Base-by-base conservation (phyloP, 257 asterid species). In the Gardenia jasminoides region DNA sequence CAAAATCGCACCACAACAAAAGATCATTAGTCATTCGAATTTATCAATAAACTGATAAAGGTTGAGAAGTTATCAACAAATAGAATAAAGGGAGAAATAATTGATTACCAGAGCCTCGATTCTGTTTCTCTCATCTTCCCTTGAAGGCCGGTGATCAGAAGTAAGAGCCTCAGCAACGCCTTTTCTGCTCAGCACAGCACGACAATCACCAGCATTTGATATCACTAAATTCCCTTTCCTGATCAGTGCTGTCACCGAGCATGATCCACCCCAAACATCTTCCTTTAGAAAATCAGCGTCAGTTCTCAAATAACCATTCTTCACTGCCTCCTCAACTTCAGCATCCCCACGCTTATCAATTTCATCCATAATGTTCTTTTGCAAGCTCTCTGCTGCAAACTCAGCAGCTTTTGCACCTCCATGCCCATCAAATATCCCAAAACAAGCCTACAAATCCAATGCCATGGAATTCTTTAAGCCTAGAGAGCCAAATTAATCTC, bases 151-250 rank as follows among this genome's bases (percentile, higher is more conserved):
- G 76, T 93, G 98, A 85, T 93, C 96, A 15, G 92, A 90, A 24
- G 98, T 93, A 78, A 93, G 92, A 1, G 90, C 92, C 85, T 89
- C 92, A 0, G 96, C 97, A 4, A 86, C 77, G 54, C 98, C 98
- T 41, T 80, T 84, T 79, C 84, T 85, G 82, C 98, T 93, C 64
- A 82, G 79, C 12, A 93, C 97, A 1, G 96, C 96, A 6, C 97
- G 97, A 74, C 97, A 93, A 67, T 93, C 98, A 10, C 98, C 98
- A 28, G 92, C 95, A 58, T 93, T 93, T 11, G 98, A 93, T n/a
- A 92, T 88, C 46, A 93, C 86, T 15, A 92, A 52, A 58, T 84
- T 88, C 47, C 98, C 97, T 6, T 83, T 76, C 73, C 64, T 79
- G 77, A 93, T 84, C 80, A 93, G 64, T 10, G 95, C 98, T 19